These are phyloP conservation scores for Aspergillus awamori DNA, from an alignment of 2,329 filamentous ascomycete species.

Conservation along the genomic window DNA sequence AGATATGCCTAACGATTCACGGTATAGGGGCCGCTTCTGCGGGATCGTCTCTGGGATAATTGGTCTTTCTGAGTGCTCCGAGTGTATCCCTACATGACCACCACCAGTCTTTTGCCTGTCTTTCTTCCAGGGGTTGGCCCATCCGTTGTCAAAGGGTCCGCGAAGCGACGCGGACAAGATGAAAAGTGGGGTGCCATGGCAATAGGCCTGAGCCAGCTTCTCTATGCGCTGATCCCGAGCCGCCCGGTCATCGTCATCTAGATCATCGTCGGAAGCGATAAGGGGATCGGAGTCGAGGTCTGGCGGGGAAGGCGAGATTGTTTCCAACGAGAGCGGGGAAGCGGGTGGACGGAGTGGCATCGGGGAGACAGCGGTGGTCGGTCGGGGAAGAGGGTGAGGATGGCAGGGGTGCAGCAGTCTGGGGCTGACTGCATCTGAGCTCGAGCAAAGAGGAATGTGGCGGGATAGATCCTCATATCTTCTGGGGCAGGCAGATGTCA, in stretches of 20 bases:
- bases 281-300: constrained; percentile 33
- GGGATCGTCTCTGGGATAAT: constrained; percentile 35
- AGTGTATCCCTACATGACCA: neutral
- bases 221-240: constrained; percentile 49
- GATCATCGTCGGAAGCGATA: constrained; percentile 44
- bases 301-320: constrained; percentile 27
- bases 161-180: constrained; percentile 50
- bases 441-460: constrained; percentile 10
- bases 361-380: constrained; percentile 18
- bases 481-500: constrained; percentile 1
- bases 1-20: constrained; percentile 16
- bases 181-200: constrained; percentile 47
- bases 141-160: constrained; percentile 49
- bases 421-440: constrained; percentile 29
- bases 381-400: constrained; percentile 18
- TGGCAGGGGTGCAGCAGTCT: constrained; percentile 22
- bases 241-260: constrained; percentile 34
- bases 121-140: constrained; percentile 52
- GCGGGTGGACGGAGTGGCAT: constrained; percentile 38
- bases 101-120: constrained; percentile 17
- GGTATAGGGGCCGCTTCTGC: constrained; percentile 24
- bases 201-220: constrained; percentile 44
- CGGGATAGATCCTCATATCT: constrained; percentile 23
- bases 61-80: constrained; percentile 18
- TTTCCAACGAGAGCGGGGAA: constrained; percentile 42